Percentiles rank a stretch among this genome's conserved stretches.
Evolutionary conservation across 164 flowering plant genomes (phyloP).

Genomic region (Stephania yunnanensis): DNA sequence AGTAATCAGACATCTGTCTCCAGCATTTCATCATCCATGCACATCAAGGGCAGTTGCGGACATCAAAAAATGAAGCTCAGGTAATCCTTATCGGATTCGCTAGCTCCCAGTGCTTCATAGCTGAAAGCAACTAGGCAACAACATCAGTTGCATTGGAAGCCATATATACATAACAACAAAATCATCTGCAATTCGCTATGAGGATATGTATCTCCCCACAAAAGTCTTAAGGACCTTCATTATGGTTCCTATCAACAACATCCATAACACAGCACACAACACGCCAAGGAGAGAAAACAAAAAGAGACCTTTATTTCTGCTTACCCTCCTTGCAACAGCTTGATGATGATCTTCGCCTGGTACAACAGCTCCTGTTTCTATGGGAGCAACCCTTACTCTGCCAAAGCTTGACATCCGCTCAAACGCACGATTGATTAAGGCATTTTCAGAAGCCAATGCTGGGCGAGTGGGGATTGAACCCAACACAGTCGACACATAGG

Average conservation of each 20-base stretch:
- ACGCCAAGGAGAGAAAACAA: constrained; percentile 24
- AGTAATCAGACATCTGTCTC: no score
- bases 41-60: no score
- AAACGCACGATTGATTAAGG: constrained; percentile 54
- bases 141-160: no score
- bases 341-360: constrained; percentile 16
- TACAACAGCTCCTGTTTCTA: constrained; percentile 23
- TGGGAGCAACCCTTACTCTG: constrained; percentile 34
- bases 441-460: constrained; percentile 81
- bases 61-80: no score
- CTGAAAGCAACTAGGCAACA: background rate
- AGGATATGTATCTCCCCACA: constrained; percentile 18
- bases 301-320: constrained; percentile 22
- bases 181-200: background rate
- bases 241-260: constrained; percentile 21
- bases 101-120: no score
- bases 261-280: constrained; percentile 24
- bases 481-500: constrained; percentile 60
- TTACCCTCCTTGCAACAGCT: constrained; percentile 19
- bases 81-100: no score
- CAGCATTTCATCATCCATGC: no score
- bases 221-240: constrained; percentile 19
- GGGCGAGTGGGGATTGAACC: constrained; percentile 86
- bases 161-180: no score
- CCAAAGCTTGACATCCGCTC: constrained; percentile 84